Evolutionary conservation across 179 eudicot species (phyloP).

Genomic region (Camellia oleifera): DNA sequence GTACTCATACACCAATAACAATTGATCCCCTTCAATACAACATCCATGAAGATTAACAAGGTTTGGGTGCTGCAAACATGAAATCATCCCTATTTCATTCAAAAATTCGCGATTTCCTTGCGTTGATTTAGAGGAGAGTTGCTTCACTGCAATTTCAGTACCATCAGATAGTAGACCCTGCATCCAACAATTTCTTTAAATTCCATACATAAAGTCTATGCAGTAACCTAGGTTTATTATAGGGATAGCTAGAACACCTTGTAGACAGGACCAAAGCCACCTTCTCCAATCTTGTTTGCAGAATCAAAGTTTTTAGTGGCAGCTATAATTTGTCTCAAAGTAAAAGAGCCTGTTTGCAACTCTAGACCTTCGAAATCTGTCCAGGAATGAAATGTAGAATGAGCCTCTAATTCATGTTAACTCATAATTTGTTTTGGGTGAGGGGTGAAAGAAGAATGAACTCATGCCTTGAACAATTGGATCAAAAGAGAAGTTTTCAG

Average conservation of each 20-base stretch:
- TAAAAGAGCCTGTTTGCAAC: conserved; percentile 57
- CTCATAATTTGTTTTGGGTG: neutral
- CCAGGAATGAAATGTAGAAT: neutral
- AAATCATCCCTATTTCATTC: conserved; percentile 78
- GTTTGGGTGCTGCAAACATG: conserved; percentile 71
- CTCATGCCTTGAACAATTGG: neutral
- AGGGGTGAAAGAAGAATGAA: neutral
- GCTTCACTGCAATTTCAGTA: conserved; percentile 65
- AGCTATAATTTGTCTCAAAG: conserved; percentile 56
- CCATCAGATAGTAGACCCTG: conserved; percentile 70
- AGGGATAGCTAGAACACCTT: conserved; percentile 37
- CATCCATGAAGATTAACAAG: conserved; percentile 82
- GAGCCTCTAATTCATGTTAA: neutral
- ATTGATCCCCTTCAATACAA: conserved; percentile 66
- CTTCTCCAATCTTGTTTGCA: conserved; percentile 74
- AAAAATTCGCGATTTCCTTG: conserved; percentile 80
- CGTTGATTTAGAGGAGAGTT: conserved; percentile 67
- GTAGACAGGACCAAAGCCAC: conserved; percentile 79
- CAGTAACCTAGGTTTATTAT: neutral
- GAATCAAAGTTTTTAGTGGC: conserved; percentile 66
- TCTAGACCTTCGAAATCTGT: conserved; percentile 43
- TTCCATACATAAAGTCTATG: neutral
- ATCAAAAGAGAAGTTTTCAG: neutral
- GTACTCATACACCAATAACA: conserved; percentile 66
- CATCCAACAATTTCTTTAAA: neutral